Evolutionary conservation across 2,329 filamentous ascomycete species (phyloP).

Genomic region (Blumeriella jaapii): DNA sequence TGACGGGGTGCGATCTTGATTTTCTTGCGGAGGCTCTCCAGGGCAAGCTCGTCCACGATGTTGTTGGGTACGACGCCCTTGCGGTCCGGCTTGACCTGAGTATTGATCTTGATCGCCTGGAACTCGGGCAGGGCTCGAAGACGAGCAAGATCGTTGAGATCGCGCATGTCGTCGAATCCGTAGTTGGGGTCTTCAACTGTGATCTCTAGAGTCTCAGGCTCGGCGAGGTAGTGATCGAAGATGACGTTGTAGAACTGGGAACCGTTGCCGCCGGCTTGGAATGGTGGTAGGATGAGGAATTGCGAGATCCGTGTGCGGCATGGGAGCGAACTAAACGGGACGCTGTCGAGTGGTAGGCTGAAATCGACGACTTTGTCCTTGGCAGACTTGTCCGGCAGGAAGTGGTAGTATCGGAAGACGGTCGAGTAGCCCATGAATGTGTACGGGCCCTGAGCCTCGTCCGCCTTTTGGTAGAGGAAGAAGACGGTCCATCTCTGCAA

Average conservation of each 20-base stretch:
- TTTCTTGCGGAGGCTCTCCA: constrained; percentile 45
- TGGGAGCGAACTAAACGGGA: constrained; percentile 46
- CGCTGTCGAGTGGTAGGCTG: constrained; percentile 27
- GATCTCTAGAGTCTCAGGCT: constrained; percentile 64
- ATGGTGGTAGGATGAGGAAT: constrained; percentile 82
- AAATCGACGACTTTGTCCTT: constrained; percentile 28
- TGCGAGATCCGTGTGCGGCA: constrained; percentile 82
- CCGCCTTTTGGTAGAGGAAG: constrained; percentile 62
- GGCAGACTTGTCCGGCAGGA: constrained; percentile 37
- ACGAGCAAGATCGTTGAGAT: constrained; percentile 59
- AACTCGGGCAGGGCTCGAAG: constrained; percentile 51
- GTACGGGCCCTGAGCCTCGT: constrained; percentile 46
- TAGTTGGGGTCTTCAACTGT: constrained; percentile 93
- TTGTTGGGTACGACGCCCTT: constrained; percentile 37
- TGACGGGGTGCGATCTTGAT: constrained; percentile 68
- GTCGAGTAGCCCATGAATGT: constrained; percentile 82
- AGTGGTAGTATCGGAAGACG: constrained; percentile 74
- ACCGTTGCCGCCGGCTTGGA: constrained; percentile 67
- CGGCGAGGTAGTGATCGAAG: constrained; percentile 55
- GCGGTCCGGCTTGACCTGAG: constrained; percentile 36
- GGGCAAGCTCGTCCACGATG: constrained; percentile 45
- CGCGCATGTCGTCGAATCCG: constrained; percentile 68
- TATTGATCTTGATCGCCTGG: constrained; percentile 42
- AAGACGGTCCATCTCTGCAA: constrained; percentile 85
- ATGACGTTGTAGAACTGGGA: constrained; percentile 63